These are phyloP conservation scores for Patellifolia procumbens DNA, from an alignment of 179 eudicot genomes.

Conservation along the genomic window DNA sequence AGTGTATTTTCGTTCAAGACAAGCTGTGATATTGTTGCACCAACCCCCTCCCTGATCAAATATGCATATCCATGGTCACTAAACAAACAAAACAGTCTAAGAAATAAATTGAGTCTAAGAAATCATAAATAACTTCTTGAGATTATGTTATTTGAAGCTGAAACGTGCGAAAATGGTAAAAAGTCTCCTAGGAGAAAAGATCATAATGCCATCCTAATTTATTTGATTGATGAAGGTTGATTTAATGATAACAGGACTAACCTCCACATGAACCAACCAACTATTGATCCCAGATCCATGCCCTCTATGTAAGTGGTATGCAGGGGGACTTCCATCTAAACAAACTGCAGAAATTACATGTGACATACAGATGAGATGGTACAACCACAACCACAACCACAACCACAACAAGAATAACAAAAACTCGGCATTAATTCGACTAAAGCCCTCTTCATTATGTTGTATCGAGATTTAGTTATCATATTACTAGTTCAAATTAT, in stretches of 20 bases:
- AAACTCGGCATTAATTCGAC: not conserved
- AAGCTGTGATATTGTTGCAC: constrained; percentile 79
- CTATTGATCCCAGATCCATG: constrained; percentile 74
- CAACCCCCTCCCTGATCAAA: constrained; percentile 86
- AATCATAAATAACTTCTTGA: not conserved
- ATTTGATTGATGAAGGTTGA: not conserved
- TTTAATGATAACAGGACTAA: constrained; percentile 25
- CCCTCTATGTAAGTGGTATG: constrained; percentile 78
- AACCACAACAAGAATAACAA: not conserved
- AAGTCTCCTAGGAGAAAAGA: not conserved
- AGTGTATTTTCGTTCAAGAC: constrained; percentile 59
- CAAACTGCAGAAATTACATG: constrained; percentile 57
- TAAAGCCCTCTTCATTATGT: not conserved
- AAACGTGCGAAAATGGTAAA: not conserved
- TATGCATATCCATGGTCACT: not conserved
- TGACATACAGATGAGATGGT: constrained; percentile 4
- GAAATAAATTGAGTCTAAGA: not conserved
- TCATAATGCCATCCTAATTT: not conserved
- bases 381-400: not conserved
- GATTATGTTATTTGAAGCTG: not conserved
- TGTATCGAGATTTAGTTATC: not conserved
- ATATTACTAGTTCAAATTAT: no score
- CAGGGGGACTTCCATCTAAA: constrained; percentile 96
- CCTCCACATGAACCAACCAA: constrained; percentile 91
- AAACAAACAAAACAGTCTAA: not conserved